Base-by-base conservation (phyloP, 1,139 yeast genomes). In the Entelexis sorbosivorans region DNA sequence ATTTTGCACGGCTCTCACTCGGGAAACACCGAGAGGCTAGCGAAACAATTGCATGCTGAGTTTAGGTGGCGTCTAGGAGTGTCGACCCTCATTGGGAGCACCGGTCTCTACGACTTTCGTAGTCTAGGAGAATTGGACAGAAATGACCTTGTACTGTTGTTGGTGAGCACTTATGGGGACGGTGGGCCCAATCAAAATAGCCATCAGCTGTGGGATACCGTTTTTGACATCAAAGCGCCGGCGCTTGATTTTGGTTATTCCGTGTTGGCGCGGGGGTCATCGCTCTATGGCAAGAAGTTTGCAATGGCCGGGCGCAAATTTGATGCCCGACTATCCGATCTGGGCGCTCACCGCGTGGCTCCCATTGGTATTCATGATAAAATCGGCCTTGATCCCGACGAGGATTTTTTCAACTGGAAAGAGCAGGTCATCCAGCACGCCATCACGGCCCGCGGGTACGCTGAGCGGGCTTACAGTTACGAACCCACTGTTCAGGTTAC, bases 101-200 rank as follows among this genome's bases (percentile, higher is more conserved):
- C 53, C 14, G 49, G 50, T 31, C 35, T 29, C 1, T 44, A 50
- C 26, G 50, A 44, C 20, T 52, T 29, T 40, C 6, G 13, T 5
- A 42, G 40, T 13, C 28, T 56, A 5, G 40, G 22, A 7, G 11
- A 45, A 3, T 26, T 57, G 24, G 24, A 28, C 2, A 14, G 20
- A 2, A 9, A 33, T 1, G 51, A 48, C 34, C 45, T 52, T 10
- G 28, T 51, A 13, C 20, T 58, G 2, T 26, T 56, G 8, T 38
- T 56, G 7, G n/a, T 52, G 17, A 48, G 57, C 32, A 50, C 60
- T 0, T 55, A 56, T 28, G 60, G 61, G 3, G 47, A 49, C 8
- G 61, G 61, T 9, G 58, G 48, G 45, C 59, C 59, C 6, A 54
- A 59, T 11, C 31, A 32, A 5, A 54, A 51, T 17, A 56, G 56